phyloP scores from a whole-genome alignment of 148 eudicot species.

The Fagopyrum homotropicum region DNA sequence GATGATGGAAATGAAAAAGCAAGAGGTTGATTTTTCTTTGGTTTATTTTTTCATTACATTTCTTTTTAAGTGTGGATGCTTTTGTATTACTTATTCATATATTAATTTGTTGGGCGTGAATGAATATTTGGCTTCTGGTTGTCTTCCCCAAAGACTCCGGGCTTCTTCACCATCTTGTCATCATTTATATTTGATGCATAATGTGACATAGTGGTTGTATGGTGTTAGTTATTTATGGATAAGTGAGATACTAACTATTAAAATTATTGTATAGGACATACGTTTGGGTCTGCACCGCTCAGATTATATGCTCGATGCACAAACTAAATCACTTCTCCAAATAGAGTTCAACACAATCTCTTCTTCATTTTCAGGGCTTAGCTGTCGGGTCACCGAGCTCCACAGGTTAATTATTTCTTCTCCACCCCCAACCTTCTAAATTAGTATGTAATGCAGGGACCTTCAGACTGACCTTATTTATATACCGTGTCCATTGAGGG shows the following conservation, averaged over 20 bases:
- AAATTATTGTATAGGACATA: slow-evolving; percentile 44
- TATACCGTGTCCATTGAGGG: neutral
- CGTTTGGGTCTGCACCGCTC: slow-evolving; percentile 97
- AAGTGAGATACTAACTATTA: neutral
- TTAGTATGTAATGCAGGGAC: neutral
- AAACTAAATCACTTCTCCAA: slow-evolving; percentile 84
- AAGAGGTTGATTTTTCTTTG: slow-evolving; percentile 47
- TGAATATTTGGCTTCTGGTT: neutral
- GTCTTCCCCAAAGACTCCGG: neutral
- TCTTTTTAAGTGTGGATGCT: neutral
- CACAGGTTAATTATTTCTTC: slow-evolving; percentile 53
- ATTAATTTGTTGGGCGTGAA: neutral
- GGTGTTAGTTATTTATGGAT: neutral
- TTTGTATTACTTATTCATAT: neutral
- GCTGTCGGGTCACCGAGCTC: slow-evolving; percentile 75
- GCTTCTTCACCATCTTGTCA: neutral
- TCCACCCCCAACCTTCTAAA: neutral
- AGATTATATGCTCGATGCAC: slow-evolving; percentile 97
- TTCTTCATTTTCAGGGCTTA: slow-evolving; percentile 75
- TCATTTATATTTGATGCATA: neutral
- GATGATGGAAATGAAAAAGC: slow-evolving; percentile 72
- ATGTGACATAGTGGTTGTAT: neutral
- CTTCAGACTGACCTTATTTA: neutral
- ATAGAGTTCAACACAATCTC: slow-evolving; percentile 94
- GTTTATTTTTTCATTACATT: neutral